Evolutionary conservation across 306 rosid species (phyloP).

Genomic region (Bauhinia variegata): DNA sequence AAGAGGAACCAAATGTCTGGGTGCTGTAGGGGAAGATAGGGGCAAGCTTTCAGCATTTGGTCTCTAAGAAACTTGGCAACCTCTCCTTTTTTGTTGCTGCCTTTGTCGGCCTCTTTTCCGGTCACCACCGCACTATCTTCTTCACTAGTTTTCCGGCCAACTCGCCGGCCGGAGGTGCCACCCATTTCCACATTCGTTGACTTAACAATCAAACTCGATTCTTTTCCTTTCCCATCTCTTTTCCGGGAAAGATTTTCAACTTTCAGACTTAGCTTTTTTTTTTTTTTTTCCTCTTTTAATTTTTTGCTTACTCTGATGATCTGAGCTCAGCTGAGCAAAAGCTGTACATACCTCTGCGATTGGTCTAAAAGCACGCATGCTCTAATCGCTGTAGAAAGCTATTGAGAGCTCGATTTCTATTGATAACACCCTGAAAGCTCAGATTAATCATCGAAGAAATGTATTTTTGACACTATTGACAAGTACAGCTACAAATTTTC

Average conservation of each 20-base stretch:
- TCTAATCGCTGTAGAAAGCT: not conserved
- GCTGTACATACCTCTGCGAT: not conserved
- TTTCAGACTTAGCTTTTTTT: constrained; percentile 25
- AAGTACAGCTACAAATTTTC: not conserved
- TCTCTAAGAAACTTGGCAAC: constrained; percentile 51
- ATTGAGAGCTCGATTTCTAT: constrained; percentile 2
- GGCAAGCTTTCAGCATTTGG: constrained; percentile 32
- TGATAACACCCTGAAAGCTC: not conserved
- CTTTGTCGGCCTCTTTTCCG: constrained; percentile 15
- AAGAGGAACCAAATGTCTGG: constrained; percentile 20
- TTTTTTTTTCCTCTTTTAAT: constrained; percentile 24
- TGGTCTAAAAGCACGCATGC: not conserved
- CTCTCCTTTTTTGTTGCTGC: constrained; percentile 12
- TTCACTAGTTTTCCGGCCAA: constrained; percentile 24
- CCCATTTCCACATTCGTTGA: not conserved
- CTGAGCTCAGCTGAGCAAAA: constrained; percentile 33
- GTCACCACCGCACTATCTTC: not conserved
- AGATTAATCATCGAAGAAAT: constrained; percentile 2
- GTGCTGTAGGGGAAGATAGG: constrained; percentile 22
- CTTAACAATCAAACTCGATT: not conserved
- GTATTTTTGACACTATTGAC: not conserved
- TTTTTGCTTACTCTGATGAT: constrained; percentile 41
- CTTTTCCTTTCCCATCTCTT: constrained; percentile 5
- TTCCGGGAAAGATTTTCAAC: not conserved
- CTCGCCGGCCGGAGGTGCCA: constrained; percentile 15